phyloP scores from a whole-genome alignment of 805 yeast genomes.

The Ogataea ganodermae region DNA sequence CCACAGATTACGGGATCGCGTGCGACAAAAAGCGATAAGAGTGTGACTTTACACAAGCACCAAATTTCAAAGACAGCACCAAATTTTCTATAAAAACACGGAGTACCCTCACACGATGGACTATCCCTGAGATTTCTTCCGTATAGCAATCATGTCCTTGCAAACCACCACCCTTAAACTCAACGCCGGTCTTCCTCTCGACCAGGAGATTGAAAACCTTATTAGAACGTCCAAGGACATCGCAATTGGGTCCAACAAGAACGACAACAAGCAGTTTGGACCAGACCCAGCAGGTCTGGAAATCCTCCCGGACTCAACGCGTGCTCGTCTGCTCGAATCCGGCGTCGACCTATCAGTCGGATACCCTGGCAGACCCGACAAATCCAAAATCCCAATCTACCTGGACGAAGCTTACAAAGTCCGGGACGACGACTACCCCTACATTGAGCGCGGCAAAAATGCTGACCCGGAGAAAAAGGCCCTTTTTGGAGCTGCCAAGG shows the following conservation, averaged over 20 bases:
- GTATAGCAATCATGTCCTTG: background rate
- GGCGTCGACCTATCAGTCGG: slow-evolving; percentile 40
- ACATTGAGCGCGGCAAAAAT: slow-evolving; percentile 22
- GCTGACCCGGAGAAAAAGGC: slow-evolving; percentile 30
- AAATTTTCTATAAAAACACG: too few species aligned
- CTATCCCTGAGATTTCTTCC: too few species aligned
- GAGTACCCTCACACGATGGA: too few species aligned
- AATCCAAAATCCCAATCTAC: slow-evolving; percentile 36
- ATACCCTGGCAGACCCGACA: slow-evolving; percentile 32
- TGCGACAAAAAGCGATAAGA: background rate
- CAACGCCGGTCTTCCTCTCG: slow-evolving; percentile 11
- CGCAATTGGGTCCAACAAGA: slow-evolving; percentile 7
- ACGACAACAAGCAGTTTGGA: slow-evolving; percentile 9
- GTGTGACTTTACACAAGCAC: background rate
- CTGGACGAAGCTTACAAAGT: slow-evolving; percentile 41
- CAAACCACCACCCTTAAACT: background rate
- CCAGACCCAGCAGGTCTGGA: slow-evolving; percentile 24
- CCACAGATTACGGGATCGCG: background rate
- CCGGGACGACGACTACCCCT: slow-evolving; percentile 37
- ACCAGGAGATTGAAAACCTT: slow-evolving; percentile 23
- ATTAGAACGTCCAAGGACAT: slow-evolving; percentile 15
- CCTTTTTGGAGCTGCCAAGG: slow-evolving; percentile 40
- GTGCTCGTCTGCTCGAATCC: slow-evolving; percentile 35
- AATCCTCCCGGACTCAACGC: slow-evolving; percentile 29
- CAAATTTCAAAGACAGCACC: background rate